phyloP scores from a whole-genome alignment of 805 yeast genomes.

The Lipomyces sp. region DNA sequence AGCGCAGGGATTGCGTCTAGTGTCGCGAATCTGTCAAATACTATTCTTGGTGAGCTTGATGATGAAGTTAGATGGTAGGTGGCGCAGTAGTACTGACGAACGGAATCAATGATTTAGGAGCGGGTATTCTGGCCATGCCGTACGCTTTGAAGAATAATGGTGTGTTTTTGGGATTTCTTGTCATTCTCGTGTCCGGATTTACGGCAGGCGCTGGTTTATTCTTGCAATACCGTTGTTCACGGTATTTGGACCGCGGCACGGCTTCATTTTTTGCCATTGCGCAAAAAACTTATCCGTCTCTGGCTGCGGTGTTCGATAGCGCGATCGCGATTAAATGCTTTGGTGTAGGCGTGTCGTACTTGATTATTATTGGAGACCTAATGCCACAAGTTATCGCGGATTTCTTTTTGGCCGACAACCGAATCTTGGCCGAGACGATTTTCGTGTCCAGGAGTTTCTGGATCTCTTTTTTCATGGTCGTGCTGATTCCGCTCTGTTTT shows the following conservation, averaged over 20 bases:
- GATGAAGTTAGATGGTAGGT: not conserved
- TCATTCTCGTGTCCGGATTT: conserved; percentile 62
- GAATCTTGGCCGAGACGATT: conserved; percentile 11
- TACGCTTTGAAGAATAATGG: conserved; percentile 71
- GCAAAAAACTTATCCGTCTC: conserved; percentile 67
- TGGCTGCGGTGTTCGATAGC: conserved; percentile 68
- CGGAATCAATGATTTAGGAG: conserved; percentile 54
- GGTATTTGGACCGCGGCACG: conserved; percentile 59
- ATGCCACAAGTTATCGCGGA: conserved; percentile 58
- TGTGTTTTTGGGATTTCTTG: conserved; percentile 57
- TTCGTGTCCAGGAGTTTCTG: conserved; percentile 50
- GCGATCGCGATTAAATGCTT: conserved; percentile 80
- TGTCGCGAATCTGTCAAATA: conserved; percentile 61
- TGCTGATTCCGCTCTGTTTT: conserved; percentile 68
- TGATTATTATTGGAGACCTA: conserved; percentile 74
- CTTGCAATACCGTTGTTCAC: conserved; percentile 63
- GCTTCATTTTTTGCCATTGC: conserved; percentile 75
- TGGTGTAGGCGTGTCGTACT: conserved; percentile 76
- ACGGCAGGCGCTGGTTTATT: conserved; percentile 71
- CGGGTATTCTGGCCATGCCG: conserved; percentile 79
- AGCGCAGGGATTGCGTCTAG: conserved; percentile 33
- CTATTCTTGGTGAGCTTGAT: conserved; percentile 50
- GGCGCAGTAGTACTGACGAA: not conserved
- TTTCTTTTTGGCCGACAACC: conserved; percentile 35
- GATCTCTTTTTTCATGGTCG: conserved; percentile 54